Base-by-base conservation (phyloP, 2,329 filamentous ascomycete species). In the Tolypocladium endophyticum region DNA sequence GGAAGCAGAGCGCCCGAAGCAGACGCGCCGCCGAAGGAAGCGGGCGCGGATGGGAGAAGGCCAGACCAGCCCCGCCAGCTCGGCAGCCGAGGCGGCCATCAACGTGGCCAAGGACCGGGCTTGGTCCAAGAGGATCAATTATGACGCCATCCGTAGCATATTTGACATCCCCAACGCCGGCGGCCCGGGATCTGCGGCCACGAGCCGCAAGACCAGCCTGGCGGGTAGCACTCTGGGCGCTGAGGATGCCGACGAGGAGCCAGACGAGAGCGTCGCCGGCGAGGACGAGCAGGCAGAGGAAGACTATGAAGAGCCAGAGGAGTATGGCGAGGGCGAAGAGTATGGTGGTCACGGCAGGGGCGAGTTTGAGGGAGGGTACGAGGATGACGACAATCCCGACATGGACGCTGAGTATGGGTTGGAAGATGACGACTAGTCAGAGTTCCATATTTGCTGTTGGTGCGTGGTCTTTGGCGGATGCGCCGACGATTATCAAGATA, bases 71-170 rank as follows among this genome's bases (percentile, higher is more conserved):
- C 84, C 87, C 0, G 87, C 87, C 20, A 85, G 80, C 35, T 86
- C 84, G 1, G 85, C 88, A 0, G 86, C 81, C 3, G 88, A 90
- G 69, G 88, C 88, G 1, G 87, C 87, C 18, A 79, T 84, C 62
- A 81, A 83, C 59, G 87, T 87, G 64, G 77, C 89, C 69, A 87
- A 88, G 71, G 82, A 84, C 59, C 79, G 87, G 54, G 82, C 82
- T 0, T 88, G 86, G 73, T 89, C 86, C 63, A 88, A 86, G 72
- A 87, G 89, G 68, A 88, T 92, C 69, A 90, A 91, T 66, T 91
- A 90, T 71, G 81, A 83, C 58, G 82, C 81, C 43, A 81, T 87
- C 63, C 76, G 79, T 53, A 80, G 77, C 61, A 77, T 87, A 30
- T 86, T 87, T 62, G 78, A 81, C 65, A 71, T 74, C 64, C 71